phyloP scores from a whole-genome alignment of 225 moss, liverwort and hornwort genomes.

The Marchantia polymorpha region DNA sequence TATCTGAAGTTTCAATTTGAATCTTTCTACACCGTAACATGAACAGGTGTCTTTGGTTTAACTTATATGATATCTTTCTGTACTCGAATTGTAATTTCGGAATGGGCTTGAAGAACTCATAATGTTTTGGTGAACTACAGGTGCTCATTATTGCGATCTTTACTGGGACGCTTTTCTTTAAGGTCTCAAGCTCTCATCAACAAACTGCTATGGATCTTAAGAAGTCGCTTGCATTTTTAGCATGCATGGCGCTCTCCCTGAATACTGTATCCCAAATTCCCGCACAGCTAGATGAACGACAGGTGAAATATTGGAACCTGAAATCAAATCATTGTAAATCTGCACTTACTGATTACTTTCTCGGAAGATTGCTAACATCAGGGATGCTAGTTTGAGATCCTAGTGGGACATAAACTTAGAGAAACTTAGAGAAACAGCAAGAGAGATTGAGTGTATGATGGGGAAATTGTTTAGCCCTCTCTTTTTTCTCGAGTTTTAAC shows the following conservation, averaged over 20 bases:
- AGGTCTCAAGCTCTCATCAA: slow-evolving; percentile 48
- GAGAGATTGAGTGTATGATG: too few species aligned
- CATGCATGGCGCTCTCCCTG: slow-evolving; percentile 79
- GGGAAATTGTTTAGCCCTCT: too few species aligned
- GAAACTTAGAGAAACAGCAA: background rate
- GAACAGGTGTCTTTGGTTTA: background rate
- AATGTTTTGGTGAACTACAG: slow-evolving; percentile 31
- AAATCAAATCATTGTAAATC: too few species aligned
- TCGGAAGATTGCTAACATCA: too few species aligned
- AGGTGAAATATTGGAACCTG: slow-evolving; percentile 38
- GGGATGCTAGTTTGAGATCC: too few species aligned
- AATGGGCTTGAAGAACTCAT: background rate
- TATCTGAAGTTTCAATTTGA: too few species aligned
- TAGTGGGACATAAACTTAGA: too few species aligned
- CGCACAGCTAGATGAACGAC: slow-evolving; percentile 69
- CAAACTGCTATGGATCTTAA: slow-evolving; percentile 67
- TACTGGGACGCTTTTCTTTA: slow-evolving; percentile 79
- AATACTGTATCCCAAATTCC: slow-evolving; percentile 83
- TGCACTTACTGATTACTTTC: too few species aligned
- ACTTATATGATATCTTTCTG: background rate
- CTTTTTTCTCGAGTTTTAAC: too few species aligned
- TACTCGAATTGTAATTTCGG: background rate
- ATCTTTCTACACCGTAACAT: too few species aligned
- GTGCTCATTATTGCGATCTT: slow-evolving; percentile 63
- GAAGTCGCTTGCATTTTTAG: slow-evolving; percentile 78